Percentiles rank a stretch among this genome's conserved stretches.
These are phyloP conservation scores for Candida multigemmis DNA, from an alignment of 805 yeast genomes.

Conservation along the genomic window DNA sequence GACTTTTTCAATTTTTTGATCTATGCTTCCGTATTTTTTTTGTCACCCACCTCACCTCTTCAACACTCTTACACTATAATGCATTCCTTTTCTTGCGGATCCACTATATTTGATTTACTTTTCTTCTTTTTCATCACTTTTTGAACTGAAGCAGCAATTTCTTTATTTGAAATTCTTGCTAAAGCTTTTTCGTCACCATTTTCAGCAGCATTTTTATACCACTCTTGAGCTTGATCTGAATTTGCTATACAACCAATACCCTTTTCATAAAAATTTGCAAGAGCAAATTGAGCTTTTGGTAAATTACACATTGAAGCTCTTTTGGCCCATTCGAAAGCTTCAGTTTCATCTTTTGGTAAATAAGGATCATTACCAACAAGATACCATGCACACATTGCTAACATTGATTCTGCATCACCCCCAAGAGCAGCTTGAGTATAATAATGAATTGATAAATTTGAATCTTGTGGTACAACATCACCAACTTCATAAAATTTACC, in stretches of 20 bases:
- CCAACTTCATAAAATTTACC: conserved; percentile 85
- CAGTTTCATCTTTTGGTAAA: conserved; percentile 66
- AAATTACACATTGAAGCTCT: conserved; percentile 71
- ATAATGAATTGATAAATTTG: conserved; percentile 81
- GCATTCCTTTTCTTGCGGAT: conserved; percentile 37
- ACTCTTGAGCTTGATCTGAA: conserved; percentile 47
- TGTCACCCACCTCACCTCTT: no score
- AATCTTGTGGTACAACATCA: conserved; percentile 64
- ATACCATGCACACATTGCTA: conserved; percentile 96
- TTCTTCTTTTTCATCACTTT: conserved; percentile 20
- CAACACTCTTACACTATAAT: conserved; percentile 35
- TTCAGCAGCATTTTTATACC: conserved; percentile 72
- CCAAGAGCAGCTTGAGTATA: conserved; percentile 84
- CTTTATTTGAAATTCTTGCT: conserved; percentile 21
- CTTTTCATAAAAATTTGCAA: conserved; percentile 75
- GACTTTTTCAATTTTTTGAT: no score
- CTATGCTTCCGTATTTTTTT: no score
- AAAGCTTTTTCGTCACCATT: conserved; percentile 36
- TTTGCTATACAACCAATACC: conserved; percentile 79
- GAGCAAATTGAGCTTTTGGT: conserved; percentile 77
- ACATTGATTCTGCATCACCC: conserved; percentile 85
- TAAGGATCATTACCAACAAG: conserved; percentile 84
- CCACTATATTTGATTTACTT: no score
- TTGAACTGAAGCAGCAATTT: conserved; percentile 17
- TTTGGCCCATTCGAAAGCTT: conserved; percentile 92